A percentile compares a stretch with the other conserved stretches of the same genome.
phyloP scores from a whole-genome alignment of 176 grass and related monocot species.

The Hordeum marinum region DNA sequence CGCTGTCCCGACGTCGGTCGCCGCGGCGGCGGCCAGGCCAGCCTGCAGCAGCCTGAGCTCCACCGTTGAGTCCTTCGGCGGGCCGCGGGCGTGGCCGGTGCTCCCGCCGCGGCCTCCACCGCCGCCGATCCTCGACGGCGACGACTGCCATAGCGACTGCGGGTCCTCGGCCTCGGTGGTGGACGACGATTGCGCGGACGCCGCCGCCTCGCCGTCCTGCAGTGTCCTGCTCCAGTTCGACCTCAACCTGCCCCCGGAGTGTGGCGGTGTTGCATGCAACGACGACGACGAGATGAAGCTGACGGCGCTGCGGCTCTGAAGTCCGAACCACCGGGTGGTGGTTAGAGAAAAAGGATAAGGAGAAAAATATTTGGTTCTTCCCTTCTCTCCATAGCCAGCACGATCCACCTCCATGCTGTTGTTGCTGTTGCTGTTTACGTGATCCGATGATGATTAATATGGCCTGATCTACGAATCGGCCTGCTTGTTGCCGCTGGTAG shows the following conservation, averaged over 20 bases:
- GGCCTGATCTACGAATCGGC: conserved; percentile 7
- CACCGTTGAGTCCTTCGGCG: conserved; percentile 70
- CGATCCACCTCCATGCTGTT: background rate
- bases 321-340: background rate
- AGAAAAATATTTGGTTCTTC: conserved; percentile 65
- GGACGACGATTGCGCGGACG: conserved; percentile 49
- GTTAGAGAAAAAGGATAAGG: conserved; percentile 48
- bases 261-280: background rate
- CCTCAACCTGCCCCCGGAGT: conserved; percentile 41
- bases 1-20: background rate
- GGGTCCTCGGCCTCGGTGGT: conserved; percentile 72
- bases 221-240: conserved; percentile 37
- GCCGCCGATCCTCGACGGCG: conserved; percentile 30
- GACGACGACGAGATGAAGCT: conserved; percentile 44
- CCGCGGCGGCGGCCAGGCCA: conserved; percentile 23
- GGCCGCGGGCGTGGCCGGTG: conserved; percentile 23
- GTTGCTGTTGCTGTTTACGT: conserved; percentile 34
- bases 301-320: conserved; percentile 58
- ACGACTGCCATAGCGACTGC: conserved; percentile 75
- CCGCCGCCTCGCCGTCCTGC: conserved; percentile 38
- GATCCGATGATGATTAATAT: conserved; percentile 34
- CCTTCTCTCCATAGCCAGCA: conserved; percentile 48
- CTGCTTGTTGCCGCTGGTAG: conserved; percentile 23
- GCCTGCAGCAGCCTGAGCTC: conserved; percentile 68
- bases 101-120: conserved; percentile 31